phyloP scores from a whole-genome alignment of 2,329 filamentous ascomycete genomes.

The Dissoconium aciculare region DNA sequence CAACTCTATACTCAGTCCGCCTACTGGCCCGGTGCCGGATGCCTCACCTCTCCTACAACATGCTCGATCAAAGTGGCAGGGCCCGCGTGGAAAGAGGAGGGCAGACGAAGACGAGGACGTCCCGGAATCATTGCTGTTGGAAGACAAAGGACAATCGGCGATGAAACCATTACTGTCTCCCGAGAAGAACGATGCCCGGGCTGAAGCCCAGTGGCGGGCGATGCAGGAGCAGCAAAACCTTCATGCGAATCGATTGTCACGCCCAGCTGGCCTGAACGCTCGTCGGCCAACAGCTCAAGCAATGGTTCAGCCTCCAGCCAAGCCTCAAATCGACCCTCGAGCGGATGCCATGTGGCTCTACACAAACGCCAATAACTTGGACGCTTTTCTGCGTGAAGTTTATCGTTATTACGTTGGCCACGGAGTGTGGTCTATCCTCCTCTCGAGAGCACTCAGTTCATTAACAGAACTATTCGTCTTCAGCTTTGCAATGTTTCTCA shows the following conservation, averaged over 20 bases:
- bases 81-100: constrained; percentile 15
- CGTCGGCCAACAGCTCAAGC: constrained; percentile 2
- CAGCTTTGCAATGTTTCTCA: constrained; percentile 65
- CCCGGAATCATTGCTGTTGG: constrained; percentile 46
- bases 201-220: constrained; percentile 37
- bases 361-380: constrained; percentile 80
- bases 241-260: constrained; percentile 17
- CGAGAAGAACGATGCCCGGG: constrained; percentile 8
- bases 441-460: constrained; percentile 56
- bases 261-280: constrained; percentile 7
- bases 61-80: constrained; percentile 29
- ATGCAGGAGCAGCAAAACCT: constrained; percentile 33
- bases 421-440: constrained; percentile 71
- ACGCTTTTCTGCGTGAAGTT: constrained; percentile 71
- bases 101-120: constrained; percentile 46
- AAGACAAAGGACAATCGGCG: constrained; percentile 32
- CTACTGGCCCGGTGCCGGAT: constrained; percentile 12
- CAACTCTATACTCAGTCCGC: constrained; percentile 35
- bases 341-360: constrained; percentile 83
- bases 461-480: constrained; percentile 74
- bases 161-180: constrained; percentile 5
- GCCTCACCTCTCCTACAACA: constrained; percentile 12
- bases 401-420: constrained; percentile 76
- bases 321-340: constrained; percentile 40
- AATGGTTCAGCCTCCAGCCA: constrained; percentile 14